Evolutionary conservation across 176 grass and related monocot species (phyloP).

Genomic region (Juncus effusus): DNA sequence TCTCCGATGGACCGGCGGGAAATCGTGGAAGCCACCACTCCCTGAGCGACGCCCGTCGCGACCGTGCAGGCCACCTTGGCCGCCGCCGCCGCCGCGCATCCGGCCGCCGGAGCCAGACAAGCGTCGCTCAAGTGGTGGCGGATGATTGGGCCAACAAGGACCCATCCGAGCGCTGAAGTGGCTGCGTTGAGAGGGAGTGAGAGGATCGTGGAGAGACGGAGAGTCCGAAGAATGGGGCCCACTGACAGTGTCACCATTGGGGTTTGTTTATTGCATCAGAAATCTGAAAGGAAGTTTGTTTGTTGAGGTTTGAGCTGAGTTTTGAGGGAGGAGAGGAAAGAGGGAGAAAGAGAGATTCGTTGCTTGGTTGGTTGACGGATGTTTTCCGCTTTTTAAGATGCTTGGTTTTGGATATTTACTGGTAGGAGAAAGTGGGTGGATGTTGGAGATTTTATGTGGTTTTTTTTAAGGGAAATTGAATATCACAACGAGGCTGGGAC

Average conservation of each 20-base stretch:
- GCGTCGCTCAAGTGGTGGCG: constrained; percentile 16
- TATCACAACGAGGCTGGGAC: too few relatives aligned
- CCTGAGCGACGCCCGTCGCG: constrained; percentile 41
- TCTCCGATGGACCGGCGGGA: constrained; percentile 42
- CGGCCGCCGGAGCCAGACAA: constrained; percentile 10
- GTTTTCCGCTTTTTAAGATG: too few relatives aligned
- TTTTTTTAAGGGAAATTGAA: too few relatives aligned
- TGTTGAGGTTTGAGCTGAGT: constrained; percentile 1
- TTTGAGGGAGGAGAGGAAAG: not conserved
- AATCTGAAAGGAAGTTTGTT: not conserved
- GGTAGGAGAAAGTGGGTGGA: too few relatives aligned
- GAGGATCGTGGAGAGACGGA: constrained; percentile 43
- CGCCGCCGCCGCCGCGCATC: constrained; percentile 5
- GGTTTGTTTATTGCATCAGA: not conserved
- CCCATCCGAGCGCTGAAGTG: constrained; percentile 27
- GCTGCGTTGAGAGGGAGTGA: constrained; percentile 50
- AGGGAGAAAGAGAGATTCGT: not conserved
- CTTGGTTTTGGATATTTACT: too few relatives aligned
- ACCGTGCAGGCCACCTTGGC: constrained; percentile 18
- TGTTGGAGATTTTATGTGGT: too few relatives aligned
- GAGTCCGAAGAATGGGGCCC: constrained; percentile 36
- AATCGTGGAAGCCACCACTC: constrained; percentile 51
- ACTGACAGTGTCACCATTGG: constrained; percentile 12
- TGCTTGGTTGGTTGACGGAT: too few relatives aligned
- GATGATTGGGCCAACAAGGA: constrained; percentile 25